Base-by-base conservation (phyloP, 1,284 basidiomycete species). In the Trichosporon faecale region DNA sequence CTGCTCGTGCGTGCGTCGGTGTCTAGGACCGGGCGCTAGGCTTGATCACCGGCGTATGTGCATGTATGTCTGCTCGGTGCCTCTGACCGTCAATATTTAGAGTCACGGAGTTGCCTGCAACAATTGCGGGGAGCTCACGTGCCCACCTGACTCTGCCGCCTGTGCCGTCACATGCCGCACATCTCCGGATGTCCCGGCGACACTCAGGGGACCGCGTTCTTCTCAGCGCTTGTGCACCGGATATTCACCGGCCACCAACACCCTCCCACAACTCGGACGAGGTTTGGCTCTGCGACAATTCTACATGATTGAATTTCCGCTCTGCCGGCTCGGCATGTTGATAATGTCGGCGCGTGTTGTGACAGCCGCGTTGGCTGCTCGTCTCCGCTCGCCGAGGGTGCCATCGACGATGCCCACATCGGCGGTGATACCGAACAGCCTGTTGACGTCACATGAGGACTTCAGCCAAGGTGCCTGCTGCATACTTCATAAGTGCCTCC, bases 171-270 rank as follows among this genome's bases (percentile, higher is more conserved):
- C 9, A 25, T 52, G 21, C 49, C 49, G 49, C 49, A 9, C 40
- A 2, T 52, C 21, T 52, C 49, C 18, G 44, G 49, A 44, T 44
- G 6, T 6, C 2, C 40, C 40, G 40, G 40, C 40, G 18, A 44
- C 40, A 44, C 3, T n/a, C 40, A 44, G 40, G 40, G 16, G 4
- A 66, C 44, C n/a, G 33, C 64, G 33, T 31, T 23, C 55, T 60
- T 60, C 57, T 52, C 49, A 52, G 49, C 49, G 49, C 49, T 52
- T 52, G 49, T 52, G 25, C 11, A 52, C 49, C 49, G 49, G 49
- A 52, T 52, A 52, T 52, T 25, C 49, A 52, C 49, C 49, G 49
- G 49, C 49, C 16, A 52, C 25, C 49, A 25, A 52, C 23, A 52
- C 7, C 7, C 49, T 5, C 40, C 40, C 12, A 44, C 5, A 44